These are phyloP conservation scores for Fusarium lateritium DNA, from an alignment of 2,329 filamentous ascomycete genomes.

Conservation along the genomic window DNA sequence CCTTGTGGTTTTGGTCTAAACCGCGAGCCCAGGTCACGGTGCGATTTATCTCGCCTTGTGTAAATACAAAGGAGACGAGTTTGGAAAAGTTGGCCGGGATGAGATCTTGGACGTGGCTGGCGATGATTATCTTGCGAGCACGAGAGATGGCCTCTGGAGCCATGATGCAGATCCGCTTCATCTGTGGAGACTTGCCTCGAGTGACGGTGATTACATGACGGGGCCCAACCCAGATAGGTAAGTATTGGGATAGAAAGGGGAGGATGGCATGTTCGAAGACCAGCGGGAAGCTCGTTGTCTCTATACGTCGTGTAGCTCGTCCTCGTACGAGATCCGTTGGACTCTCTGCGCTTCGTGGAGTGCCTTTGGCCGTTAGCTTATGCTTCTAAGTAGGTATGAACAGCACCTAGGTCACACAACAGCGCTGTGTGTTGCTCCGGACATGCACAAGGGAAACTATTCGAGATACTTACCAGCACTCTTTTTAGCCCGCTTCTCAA, in stretches of 20 bases:
- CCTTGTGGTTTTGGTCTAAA: constrained; percentile 54
- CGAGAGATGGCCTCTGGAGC: constrained; percentile 53
- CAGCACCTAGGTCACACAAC: not conserved
- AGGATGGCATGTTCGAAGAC: constrained; percentile 62
- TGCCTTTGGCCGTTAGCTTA: constrained; percentile 42
- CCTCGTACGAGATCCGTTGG: constrained; percentile 50
- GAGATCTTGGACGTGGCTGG: constrained; percentile 58
- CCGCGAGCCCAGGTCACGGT: constrained; percentile 58
- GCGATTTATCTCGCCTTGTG: constrained; percentile 56
- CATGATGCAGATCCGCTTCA: constrained; percentile 60
- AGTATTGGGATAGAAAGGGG: constrained; percentile 59
- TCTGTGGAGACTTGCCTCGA: constrained; percentile 54
- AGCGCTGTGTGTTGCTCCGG: no score
- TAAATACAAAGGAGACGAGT: constrained; percentile 56
- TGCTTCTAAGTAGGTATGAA: not conserved
- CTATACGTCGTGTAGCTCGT: constrained; percentile 50
- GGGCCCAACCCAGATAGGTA: constrained; percentile 60
- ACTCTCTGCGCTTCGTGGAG: constrained; percentile 51
- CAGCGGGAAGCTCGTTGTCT: constrained; percentile 57
- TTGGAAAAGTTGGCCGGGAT: constrained; percentile 54
- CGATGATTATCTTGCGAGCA: constrained; percentile 58
- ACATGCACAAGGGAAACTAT: not conserved
- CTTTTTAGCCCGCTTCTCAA: constrained; percentile 55
- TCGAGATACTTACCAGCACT: constrained; percentile 44
- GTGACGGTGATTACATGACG: constrained; percentile 58